Evolutionary conservation across 176 grass and related monocot genomes (phyloP), one percentile per base, ranked within the genome.

Genomic region (Panicum miliaceum): DNA sequence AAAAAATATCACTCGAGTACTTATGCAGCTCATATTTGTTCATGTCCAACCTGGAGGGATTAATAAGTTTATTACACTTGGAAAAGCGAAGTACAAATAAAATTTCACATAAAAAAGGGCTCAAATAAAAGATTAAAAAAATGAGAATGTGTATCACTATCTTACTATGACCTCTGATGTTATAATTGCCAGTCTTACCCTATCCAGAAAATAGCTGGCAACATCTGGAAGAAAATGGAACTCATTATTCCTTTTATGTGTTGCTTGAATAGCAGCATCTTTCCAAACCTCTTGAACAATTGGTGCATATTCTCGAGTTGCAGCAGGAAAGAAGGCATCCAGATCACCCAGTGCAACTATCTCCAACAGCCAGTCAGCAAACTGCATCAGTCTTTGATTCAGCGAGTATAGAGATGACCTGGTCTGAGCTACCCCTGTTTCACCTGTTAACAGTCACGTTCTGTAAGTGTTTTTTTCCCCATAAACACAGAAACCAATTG

Each of bases 271-370:
- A 42, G 92, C 92, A 56, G 77, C 71, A n/a, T 91, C 89, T 60
- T 71, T 86, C 92, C 92, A 94, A 90, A 91, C 90, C 81, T 94
- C 92, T 62, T 94, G 84, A 64, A 85, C 86, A 64, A 88, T 87
- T 54, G 89, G 89, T 78, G 92, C 92, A 64, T 94, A 94, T 53
- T 94, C 92, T 0, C 92, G 86, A 60, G 92, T 89, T 36, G 92
- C 92, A 22, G 92, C 92, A 62, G 92, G 92, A 72, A 94, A 94
- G 42, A 94, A 94, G 8, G 92, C 86, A 73, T 94, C 89, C 48
- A 94, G 58, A 59, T 94, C 84, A 48, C 92, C 89, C 86, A 94
- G 90, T 76, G 92, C 92, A 27, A 91, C 88, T 63, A 94, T 94
- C 64, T 94, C 92, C 38, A 94, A 71, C 71, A 91, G 74, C 92